A percentile compares a stretch with the other conserved stretches of the same genome.
These are phyloP conservation scores for Saccharomycopsis oosterbeekiorum DNA, from an alignment of 805 yeast genomes.

Conservation along the genomic window DNA sequence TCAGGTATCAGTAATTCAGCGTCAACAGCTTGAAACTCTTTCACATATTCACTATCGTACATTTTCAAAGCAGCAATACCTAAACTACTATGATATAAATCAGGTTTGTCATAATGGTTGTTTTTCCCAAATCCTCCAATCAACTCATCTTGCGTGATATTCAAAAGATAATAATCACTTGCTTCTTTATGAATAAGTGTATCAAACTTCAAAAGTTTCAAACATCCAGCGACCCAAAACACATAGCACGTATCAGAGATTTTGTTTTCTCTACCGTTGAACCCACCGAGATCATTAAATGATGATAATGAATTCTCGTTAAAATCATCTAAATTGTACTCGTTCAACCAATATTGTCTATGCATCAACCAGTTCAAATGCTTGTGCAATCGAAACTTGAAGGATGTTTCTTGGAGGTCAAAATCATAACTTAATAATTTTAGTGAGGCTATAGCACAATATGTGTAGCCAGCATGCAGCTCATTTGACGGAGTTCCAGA, in stretches of 20 bases:
- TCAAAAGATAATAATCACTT: constrained; percentile 37
- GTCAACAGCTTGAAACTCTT: constrained; percentile 21
- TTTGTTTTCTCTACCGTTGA: constrained; percentile 82
- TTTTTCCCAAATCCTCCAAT: constrained; percentile 71
- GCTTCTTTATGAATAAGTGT: constrained; percentile 29
- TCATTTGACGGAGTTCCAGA: constrained; percentile 77
- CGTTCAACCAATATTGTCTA: constrained; percentile 44
- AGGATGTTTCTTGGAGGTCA: neutral
- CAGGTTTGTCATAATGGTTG: constrained; percentile 52
- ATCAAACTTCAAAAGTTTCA: constrained; percentile 32
- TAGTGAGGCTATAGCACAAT: constrained; percentile 69
- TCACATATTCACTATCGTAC: constrained; percentile 21
- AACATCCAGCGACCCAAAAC: constrained; percentile 68
- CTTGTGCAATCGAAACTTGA: constrained; percentile 24
- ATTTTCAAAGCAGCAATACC: constrained; percentile 47
- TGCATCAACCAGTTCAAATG: constrained; percentile 54
- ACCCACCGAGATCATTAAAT: constrained; percentile 56
- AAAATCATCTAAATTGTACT: constrained; percentile 25
- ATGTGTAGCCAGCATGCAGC: constrained; percentile 97
- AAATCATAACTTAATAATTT: constrained; percentile 31
- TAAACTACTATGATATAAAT: constrained; percentile 57
- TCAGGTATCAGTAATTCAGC: constrained; percentile 22
- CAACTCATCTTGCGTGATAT: constrained; percentile 46
- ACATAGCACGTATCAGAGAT: constrained; percentile 79
- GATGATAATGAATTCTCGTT: constrained; percentile 18